Conservation (phyloP, 192 early-diverging fungal species). For the Gigaspora rosea region DNA sequence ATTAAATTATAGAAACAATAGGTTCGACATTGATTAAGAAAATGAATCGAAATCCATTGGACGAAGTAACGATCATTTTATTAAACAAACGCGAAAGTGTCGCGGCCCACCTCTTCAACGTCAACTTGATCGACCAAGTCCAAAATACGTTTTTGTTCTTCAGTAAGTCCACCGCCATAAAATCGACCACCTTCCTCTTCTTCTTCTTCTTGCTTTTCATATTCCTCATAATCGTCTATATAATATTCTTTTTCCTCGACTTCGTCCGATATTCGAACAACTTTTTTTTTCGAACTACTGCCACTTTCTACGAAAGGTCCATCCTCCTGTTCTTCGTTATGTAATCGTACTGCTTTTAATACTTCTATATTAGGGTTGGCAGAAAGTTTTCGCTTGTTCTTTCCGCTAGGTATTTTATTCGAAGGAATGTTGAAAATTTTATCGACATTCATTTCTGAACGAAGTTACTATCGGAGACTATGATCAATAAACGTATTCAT, state of each 20-base stretch:
- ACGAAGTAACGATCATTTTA: too few relatives aligned
- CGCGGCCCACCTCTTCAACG: slow-evolving; percentile 57
- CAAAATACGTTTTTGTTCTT: slow-evolving; percentile 74
- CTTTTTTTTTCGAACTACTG: slow-evolving; percentile 15
- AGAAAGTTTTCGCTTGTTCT: slow-evolving; percentile 55
- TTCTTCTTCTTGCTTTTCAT: slow-evolving; percentile 39
- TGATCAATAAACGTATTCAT: too few relatives aligned
- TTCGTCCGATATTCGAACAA: slow-evolving; percentile 35
- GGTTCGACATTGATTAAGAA: background rate
- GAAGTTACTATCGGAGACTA: too few relatives aligned
- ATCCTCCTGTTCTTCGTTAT: slow-evolving; percentile 33
- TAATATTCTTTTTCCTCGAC: slow-evolving; percentile 37
- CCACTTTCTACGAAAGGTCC: slow-evolving; percentile 21
- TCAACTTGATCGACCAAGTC: slow-evolving; percentile 86
- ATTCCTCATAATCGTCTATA: slow-evolving; percentile 17
- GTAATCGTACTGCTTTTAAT: slow-evolving; percentile 39
- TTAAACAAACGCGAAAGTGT: background rate
- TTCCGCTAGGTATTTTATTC: slow-evolving; percentile 43
- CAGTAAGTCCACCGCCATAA: slow-evolving; percentile 80
- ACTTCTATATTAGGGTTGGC: slow-evolving; percentile 44
- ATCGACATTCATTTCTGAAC: slow-evolving; percentile 25
- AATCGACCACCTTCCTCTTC: slow-evolving; percentile 82
- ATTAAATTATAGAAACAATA: background rate
- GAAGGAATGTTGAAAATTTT: slow-evolving; percentile 30
- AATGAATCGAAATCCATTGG: too few relatives aligned